A percentile compares a stretch with the other conserved stretches of the same genome.
Evolutionary conservation across 225 moss, liverwort and hornwort genomes (phyloP).

Genomic region (Sphagnum contortum): DNA sequence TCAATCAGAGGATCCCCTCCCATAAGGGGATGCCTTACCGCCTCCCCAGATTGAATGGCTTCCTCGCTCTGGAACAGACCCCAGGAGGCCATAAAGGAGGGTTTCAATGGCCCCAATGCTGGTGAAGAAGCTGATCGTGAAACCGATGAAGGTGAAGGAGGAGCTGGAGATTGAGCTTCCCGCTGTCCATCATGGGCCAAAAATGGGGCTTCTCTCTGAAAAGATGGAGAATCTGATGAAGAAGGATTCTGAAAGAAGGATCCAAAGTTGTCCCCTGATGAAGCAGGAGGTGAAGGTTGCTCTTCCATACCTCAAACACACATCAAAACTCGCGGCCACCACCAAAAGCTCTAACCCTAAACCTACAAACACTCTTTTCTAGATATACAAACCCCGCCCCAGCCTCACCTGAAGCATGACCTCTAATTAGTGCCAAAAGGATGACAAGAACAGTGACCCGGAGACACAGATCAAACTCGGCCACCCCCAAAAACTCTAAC

Average conservation of each 20-base stretch:
- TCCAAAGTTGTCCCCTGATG: slow-evolving; percentile 38
- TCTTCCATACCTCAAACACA: slow-evolving; percentile 27
- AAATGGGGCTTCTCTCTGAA: slow-evolving; percentile 11
- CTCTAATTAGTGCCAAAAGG: too few relatives aligned
- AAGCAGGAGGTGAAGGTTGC: slow-evolving; percentile 25
- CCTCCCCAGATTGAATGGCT: slow-evolving; percentile 19
- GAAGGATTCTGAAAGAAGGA: slow-evolving; percentile 8
- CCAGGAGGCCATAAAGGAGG: slow-evolving; percentile 34
- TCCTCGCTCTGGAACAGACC: slow-evolving; percentile 40
- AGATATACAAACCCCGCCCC: too few relatives aligned
- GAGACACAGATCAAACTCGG: too few relatives aligned
- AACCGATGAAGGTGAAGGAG: slow-evolving; percentile 25
- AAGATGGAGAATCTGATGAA: slow-evolving; percentile 10
- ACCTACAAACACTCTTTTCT: too few relatives aligned
- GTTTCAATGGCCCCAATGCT: slow-evolving; percentile 7
- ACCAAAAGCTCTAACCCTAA: too few relatives aligned
- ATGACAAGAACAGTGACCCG: too few relatives aligned
- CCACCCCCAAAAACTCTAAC: too few relatives aligned
- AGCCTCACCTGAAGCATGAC: too few relatives aligned
- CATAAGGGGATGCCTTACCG: slow-evolving; percentile 53
- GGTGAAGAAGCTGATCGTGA: slow-evolving; percentile 19
- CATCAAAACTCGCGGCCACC: too few relatives aligned
- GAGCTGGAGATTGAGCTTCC: slow-evolving; percentile 7
- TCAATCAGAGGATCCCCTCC: slow-evolving; percentile 38
- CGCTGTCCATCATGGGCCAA: slow-evolving; percentile 9